Conservation (phyloP, 2,329 filamentous ascomycete genomes). For the Trichoderma koningiopsis region DNA sequence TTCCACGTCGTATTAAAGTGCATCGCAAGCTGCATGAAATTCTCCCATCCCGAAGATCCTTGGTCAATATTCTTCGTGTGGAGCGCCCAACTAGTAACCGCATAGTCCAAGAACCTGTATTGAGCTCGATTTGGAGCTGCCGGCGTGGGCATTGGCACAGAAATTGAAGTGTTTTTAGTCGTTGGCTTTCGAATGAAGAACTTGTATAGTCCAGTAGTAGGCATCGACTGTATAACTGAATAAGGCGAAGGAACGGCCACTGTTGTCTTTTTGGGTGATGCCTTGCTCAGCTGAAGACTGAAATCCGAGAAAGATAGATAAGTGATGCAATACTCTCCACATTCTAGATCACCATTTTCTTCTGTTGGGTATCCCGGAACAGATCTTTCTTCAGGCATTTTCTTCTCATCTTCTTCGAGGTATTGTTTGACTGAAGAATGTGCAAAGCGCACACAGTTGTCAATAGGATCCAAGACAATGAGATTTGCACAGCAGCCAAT, state of each 20-base stretch:
- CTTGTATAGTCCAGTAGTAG: background rate
- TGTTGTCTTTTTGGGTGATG: background rate
- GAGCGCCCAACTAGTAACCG: background rate
- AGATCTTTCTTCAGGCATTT: background rate
- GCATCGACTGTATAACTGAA: background rate
- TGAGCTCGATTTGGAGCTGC: background rate
- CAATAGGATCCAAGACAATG: background rate
- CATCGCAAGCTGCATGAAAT: background rate
- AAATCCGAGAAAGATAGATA: background rate
- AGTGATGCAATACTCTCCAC: background rate
- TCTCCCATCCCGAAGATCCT: background rate
- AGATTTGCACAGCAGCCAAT: constrained; percentile 1
- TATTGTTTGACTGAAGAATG: background rate
- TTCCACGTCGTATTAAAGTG: background rate
- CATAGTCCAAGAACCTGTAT: background rate
- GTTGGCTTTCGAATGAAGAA: background rate
- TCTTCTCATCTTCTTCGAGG: background rate
- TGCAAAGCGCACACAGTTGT: constrained; percentile 1
- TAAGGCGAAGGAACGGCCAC: background rate
- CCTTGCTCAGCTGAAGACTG: background rate
- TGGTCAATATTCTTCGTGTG: background rate
- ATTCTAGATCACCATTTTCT: background rate
- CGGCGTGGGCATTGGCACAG: background rate
- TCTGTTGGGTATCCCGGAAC: background rate
- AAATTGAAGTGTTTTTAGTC: background rate